Evolutionary conservation across 306 rosid genomes (phyloP), one percentile per base, ranked within the genome.

Genomic region (Pyrus betulifolia): DNA sequence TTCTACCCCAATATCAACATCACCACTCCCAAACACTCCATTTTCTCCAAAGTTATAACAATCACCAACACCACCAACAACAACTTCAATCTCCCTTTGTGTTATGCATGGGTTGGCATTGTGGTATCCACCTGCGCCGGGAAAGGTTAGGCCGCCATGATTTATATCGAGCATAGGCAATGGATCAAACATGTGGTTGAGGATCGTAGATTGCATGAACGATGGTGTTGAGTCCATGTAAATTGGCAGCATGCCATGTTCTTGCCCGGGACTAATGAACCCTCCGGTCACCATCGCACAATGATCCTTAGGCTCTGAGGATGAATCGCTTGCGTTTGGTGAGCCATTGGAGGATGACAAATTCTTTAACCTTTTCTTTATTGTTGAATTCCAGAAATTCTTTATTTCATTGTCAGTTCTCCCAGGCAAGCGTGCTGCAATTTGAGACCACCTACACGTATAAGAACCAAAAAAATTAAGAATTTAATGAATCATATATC

Each of bases 321-420:
- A 82, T 8, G 98, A 87, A 13, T 89, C 88, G 63, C 96, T 90
- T 40, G 87, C 81, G 69, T 90, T 90, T 14, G 89, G 89, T 30
- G 98, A 89, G 38, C 81, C 64, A 52, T 79, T 77, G 25, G 86
- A 68, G 21, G 90, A 83, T 5, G 96, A 76, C 85, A 91, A 14
- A 84, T 79, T 87, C 90, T 92, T 92, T 21, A 92, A 84, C 74
- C 93, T 87, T 82, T 95, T 95, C 91, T 95, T 95, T 71, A 95
- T 88, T 6, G 99, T 90, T 15, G 99, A 95, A 30, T 95, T 95
- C 99, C 99, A 95, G 76, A 95, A 95, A 55, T 95, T 95, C 81
- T 95, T 95, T 58, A 95, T 92, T 74, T 95, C 99, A 10, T 95
- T 95, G 83, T 95, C 99, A 0, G 99, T 95, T 82, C 99, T 25